These are phyloP conservation scores for Leishmania martiniquensis DNA, from an alignment of 208 protist genomes.

Conservation along the genomic window DNA sequence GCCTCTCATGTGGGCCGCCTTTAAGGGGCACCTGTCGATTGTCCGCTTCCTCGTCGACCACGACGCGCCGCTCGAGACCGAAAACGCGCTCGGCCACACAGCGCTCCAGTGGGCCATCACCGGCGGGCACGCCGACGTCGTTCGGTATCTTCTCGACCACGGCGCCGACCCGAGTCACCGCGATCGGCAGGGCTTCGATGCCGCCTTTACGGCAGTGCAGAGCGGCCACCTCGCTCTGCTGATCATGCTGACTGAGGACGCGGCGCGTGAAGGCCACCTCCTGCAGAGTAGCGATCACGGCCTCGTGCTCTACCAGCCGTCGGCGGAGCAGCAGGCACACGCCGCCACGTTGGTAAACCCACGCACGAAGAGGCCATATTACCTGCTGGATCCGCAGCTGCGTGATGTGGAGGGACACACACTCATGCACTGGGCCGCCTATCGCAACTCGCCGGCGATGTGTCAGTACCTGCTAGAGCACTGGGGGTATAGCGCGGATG, in stretches of 20 bases:
- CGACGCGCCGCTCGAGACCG: conserved; percentile 41
- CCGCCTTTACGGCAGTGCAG: conserved; percentile 70
- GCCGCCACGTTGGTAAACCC: conserved; percentile 24
- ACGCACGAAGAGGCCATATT: conserved; percentile 32
- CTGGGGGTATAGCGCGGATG: conserved; percentile 55
- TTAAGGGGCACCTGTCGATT: conserved; percentile 55
- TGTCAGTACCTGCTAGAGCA: conserved; percentile 79
- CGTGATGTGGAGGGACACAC: conserved; percentile 66
- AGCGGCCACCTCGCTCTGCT: conserved; percentile 48
- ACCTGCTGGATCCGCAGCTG: conserved; percentile 43
- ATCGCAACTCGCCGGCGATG: conserved; percentile 54
- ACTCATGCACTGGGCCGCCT: conserved; percentile 83
- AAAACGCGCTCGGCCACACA: conserved; percentile 61
- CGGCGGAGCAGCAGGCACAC: conserved; percentile 16
- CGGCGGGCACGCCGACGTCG: conserved; percentile 45
- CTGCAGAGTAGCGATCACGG: conserved; percentile 26
- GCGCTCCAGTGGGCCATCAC: conserved; percentile 71
- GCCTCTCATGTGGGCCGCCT: conserved; percentile 73
- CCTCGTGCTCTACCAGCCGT: conserved; percentile 22
- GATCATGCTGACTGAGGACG: conserved; percentile 61
- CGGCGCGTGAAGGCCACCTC: conserved; percentile 19
- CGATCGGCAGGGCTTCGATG: conserved; percentile 66
- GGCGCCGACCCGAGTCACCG: conserved; percentile 55
- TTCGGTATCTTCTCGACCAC: conserved; percentile 66
- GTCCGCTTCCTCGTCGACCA: conserved; percentile 79